Evolutionary conservation across 345 rosid species (phyloP).

Genomic region (Streptanthus diversifolius): DNA sequence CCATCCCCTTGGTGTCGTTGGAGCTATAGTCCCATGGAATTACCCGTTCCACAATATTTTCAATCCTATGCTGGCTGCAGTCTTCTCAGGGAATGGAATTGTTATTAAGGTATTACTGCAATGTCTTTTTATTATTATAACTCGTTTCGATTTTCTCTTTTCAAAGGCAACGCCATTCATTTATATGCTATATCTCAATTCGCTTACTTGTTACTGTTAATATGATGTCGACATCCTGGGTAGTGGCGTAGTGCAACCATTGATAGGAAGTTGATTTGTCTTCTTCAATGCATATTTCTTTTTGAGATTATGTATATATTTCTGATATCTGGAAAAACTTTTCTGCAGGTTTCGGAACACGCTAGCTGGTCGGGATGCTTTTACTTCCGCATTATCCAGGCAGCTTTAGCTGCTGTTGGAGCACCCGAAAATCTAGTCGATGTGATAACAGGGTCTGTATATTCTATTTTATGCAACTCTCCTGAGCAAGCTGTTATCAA

Average conservation of each 20-base stretch:
- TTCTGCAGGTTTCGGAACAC: constrained; percentile 77
- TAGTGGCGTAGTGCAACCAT: background rate
- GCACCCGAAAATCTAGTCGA: constrained; percentile 97
- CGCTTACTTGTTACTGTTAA: constrained; percentile 1
- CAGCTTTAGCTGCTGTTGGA: constrained; percentile 92
- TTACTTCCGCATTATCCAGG: constrained; percentile 88
- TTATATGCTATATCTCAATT: constrained; percentile 8
- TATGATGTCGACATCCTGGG: constrained; percentile 1
- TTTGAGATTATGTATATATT: constrained; percentile 14
- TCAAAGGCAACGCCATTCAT: background rate
- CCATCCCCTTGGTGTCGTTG: constrained; percentile 90
- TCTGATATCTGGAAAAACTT: constrained; percentile 8
- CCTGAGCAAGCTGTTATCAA: background rate
- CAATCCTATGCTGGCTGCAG: constrained; percentile 96
- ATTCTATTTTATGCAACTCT: constrained; percentile 2
- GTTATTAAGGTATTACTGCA: constrained; percentile 65
- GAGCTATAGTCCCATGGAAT: constrained; percentile 99
- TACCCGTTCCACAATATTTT: constrained; percentile 98
- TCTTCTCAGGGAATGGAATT: constrained; percentile 92
- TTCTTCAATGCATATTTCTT: background rate
- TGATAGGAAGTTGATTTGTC: background rate
- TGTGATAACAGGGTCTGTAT: constrained; percentile 81
- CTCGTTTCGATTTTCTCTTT: background rate
- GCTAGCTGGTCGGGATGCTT: constrained; percentile 98
- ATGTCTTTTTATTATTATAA: background rate